These are phyloP conservation scores for Naganishia onofrii DNA, from an alignment of 768 basidiomycete genomes.

Conservation along the genomic window DNA sequence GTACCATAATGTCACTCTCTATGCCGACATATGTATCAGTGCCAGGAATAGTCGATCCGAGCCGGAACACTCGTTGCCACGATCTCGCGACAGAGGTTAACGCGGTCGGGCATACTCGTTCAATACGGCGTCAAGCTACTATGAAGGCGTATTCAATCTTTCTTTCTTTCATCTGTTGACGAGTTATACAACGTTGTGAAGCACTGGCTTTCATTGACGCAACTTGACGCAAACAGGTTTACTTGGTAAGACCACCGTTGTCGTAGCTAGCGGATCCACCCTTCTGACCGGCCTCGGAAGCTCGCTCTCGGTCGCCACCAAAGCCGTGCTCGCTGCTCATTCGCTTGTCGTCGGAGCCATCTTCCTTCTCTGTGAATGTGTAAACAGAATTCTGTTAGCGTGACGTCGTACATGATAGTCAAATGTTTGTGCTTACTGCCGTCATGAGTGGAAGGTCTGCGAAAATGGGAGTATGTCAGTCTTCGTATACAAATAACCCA, in stretches of 20 bases:
- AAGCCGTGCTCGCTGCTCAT: conserved; percentile 51
- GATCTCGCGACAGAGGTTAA: background rate
- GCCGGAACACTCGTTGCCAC: background rate
- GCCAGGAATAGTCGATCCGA: no score
- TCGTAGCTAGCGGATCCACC: conserved; percentile 49
- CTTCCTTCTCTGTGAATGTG: conserved; percentile 38
- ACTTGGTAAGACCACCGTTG: conserved; percentile 46
- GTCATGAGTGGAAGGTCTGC: conserved; percentile 50
- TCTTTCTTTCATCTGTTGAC: background rate
- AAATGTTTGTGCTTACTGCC: conserved; percentile 29
- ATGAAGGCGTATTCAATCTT: background rate
- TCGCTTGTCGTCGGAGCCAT: conserved; percentile 49
- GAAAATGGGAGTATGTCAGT: conserved; percentile 34
- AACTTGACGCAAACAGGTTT: background rate
- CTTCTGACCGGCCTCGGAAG: conserved; percentile 45
- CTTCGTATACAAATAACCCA: background rate
- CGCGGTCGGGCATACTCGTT: background rate
- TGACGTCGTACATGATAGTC: background rate
- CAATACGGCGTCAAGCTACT: background rate
- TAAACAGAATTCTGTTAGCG: background rate
- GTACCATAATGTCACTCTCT: background rate
- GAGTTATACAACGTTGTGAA: conserved; percentile 1
- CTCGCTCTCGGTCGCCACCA: conserved; percentile 41
- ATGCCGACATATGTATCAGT: no score
- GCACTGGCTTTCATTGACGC: background rate